These are phyloP conservation scores for Auriscalpium orientale DNA, from an alignment of 768 basidiomycete genomes.

Conservation along the genomic window DNA sequence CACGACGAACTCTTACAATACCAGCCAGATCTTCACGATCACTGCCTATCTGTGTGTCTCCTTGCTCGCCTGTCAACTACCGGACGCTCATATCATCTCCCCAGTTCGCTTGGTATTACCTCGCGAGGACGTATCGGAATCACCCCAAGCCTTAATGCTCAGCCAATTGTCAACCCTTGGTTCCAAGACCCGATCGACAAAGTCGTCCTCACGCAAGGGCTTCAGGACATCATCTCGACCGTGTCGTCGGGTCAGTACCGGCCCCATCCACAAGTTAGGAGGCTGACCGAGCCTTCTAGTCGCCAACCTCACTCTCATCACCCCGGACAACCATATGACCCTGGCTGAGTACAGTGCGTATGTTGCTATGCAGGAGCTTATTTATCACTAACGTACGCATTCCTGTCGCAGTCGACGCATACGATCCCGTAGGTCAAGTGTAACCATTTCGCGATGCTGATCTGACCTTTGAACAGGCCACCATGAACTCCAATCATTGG, in stretches of 20 bases:
- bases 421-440: conserved; percentile 18
- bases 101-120: conserved; percentile 49
- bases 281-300: conserved; percentile 24
- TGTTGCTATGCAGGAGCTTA: not conserved
- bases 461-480: conserved; percentile 21
- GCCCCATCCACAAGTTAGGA: too few relatives aligned
- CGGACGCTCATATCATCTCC: not conserved
- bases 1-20: conserved; percentile 44
- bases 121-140: conserved; percentile 60
- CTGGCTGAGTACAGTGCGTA: conserved; percentile 41
- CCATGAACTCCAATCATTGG: conserved; percentile 59
- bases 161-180: conserved; percentile 48
- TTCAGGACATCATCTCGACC: conserved; percentile 40
- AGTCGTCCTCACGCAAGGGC: conserved; percentile 37
- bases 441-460: conserved; percentile 21
- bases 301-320: conserved; percentile 45
- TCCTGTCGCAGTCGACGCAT: conserved; percentile 20
- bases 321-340: conserved; percentile 52
- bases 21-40: conserved; percentile 51
- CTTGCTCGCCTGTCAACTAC: not conserved
- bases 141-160: conserved; percentile 40
- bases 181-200: conserved; percentile 52
- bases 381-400: not conserved
- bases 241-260: conserved; percentile 30
- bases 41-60: conserved; percentile 45